Evolutionary conservation across 2,329 filamentous ascomycete genomes (phyloP).

Genomic region (Ophiostoma sp.): DNA sequence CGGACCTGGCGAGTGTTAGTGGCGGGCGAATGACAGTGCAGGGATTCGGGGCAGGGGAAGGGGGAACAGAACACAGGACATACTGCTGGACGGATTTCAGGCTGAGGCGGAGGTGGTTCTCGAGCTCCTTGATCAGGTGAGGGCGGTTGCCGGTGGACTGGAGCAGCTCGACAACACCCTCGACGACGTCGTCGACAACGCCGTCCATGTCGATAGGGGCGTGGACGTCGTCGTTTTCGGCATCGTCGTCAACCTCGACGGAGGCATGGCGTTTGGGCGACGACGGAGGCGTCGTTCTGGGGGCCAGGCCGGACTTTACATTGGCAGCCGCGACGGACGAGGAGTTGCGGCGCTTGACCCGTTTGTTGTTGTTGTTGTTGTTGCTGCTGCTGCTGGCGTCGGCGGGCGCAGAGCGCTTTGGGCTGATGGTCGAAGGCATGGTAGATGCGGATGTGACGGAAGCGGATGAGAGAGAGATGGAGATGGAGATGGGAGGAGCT

Average conservation of each 20-base stretch:
- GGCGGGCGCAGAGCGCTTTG: conserved; percentile 19
- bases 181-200: conserved; percentile 93
- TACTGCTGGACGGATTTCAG: conserved; percentile 89
- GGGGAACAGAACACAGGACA: conserved; percentile 37
- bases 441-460: conserved; percentile 18
- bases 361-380: conserved; percentile 54
- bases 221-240: conserved; percentile 2
- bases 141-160: conserved; percentile 87
- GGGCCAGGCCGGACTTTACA: conserved; percentile 26
- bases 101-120: conserved; percentile 66
- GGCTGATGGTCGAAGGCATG: conserved; percentile 31
- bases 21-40: not conserved
- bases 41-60: conserved; percentile 24
- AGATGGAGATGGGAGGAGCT: conserved; percentile 28
- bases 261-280: conserved; percentile 52
- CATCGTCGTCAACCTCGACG: conserved; percentile 35
- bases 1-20: conserved; percentile 59
- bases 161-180: conserved; percentile 80
- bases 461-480: not conserved
- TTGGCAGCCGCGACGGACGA: conserved; percentile 25
- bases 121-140: conserved; percentile 90
- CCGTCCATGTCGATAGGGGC: conserved; percentile 68
- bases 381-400: conserved; percentile 23
- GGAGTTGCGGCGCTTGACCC: conserved; percentile 70
- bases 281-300: conserved; percentile 66